phyloP scores from a whole-genome alignment of 495 filamentous ascomycete genomes.

The Penicillium coffeae region DNA sequence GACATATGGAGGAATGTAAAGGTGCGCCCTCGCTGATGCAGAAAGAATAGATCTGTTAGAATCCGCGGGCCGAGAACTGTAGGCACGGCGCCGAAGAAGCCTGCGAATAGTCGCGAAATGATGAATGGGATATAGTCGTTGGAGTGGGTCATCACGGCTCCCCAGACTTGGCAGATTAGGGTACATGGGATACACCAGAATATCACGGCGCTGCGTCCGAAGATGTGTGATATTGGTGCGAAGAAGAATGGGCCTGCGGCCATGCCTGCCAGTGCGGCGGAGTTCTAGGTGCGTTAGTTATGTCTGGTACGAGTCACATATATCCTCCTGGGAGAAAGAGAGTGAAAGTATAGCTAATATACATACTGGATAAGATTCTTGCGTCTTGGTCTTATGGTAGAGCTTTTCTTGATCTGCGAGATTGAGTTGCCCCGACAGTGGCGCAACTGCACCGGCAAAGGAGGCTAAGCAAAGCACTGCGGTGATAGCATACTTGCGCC shows the following conservation, averaged over 20 bases:
- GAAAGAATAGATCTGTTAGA: slow-evolving; percentile 43
- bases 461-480: slow-evolving; percentile 29
- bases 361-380: slow-evolving; percentile 26
- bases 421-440: slow-evolving; percentile 32
- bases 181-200: slow-evolving; percentile 42
- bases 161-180: slow-evolving; percentile 38
- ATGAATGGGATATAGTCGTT: slow-evolving; percentile 41
- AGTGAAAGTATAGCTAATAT: no score
- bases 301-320: neutral
- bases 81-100: slow-evolving; percentile 38
- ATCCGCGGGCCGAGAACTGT: slow-evolving; percentile 36
- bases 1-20: slow-evolving; percentile 42
- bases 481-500: slow-evolving; percentile 40
- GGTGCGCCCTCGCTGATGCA: slow-evolving; percentile 44
- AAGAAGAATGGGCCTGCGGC: slow-evolving; percentile 43
- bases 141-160: slow-evolving; percentile 35
- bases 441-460: slow-evolving; percentile 28
- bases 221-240: slow-evolving; percentile 30
- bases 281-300: slow-evolving; percentile 21
- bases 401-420: slow-evolving; percentile 25
- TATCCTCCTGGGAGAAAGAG: neutral
- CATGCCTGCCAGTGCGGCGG: slow-evolving; percentile 39
- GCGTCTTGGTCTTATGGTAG: slow-evolving; percentile 25
- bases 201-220: slow-evolving; percentile 40
- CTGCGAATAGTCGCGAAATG: slow-evolving; percentile 41